These are phyloP conservation scores for Didymella pinodella DNA, from an alignment of 2,329 filamentous ascomycete species.

Conservation along the genomic window DNA sequence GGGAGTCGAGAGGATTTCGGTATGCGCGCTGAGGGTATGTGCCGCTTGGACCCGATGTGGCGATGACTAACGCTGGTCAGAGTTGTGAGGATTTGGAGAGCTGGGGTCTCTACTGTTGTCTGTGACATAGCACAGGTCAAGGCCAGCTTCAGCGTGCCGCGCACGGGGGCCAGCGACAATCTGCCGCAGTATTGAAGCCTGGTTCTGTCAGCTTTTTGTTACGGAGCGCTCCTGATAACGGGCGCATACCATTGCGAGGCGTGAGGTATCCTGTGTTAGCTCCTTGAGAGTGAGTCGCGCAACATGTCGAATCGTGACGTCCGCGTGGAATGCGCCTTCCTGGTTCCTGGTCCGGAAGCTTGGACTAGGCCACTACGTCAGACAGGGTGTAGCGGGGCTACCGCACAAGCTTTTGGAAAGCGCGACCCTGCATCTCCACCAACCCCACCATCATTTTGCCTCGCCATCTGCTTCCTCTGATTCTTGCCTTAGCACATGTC, in stretches of 20 bases:
- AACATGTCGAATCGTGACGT: constrained; percentile 19
- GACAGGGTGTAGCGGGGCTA: constrained; percentile 8
- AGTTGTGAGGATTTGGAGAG: constrained; percentile 24
- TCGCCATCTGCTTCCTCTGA: too few species aligned
- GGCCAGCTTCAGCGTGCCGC: constrained; percentile 82
- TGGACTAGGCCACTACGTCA: constrained; percentile 11
- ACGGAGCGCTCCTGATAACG: not conserved
- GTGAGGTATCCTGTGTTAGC: constrained; percentile 1
- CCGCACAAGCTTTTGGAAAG: constrained; percentile 22
- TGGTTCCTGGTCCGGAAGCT: constrained; percentile 20
- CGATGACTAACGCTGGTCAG: constrained; percentile 61
- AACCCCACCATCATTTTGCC: constrained; percentile 3
- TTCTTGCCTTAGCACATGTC: too few species aligned
- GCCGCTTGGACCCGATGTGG: constrained; percentile 85
- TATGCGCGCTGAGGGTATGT: constrained; percentile 92
- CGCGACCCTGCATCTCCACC: constrained; percentile 19
- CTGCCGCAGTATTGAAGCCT: constrained; percentile 74
- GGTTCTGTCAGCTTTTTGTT: constrained; percentile 5
- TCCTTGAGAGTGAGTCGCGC: constrained; percentile 12
- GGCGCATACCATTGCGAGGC: constrained; percentile 7
- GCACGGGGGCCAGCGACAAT: constrained; percentile 88
- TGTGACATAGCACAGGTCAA: constrained; percentile 96
- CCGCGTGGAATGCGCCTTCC: constrained; percentile 14
- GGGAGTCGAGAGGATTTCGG: constrained; percentile 86
- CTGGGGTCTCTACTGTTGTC: constrained; percentile 67